Percentiles rank a stretch among this genome's conserved stretches.
These are phyloP conservation scores for Fusarium sp. DNA, from an alignment of 2,329 filamentous ascomycete species.

Conservation along the genomic window DNA sequence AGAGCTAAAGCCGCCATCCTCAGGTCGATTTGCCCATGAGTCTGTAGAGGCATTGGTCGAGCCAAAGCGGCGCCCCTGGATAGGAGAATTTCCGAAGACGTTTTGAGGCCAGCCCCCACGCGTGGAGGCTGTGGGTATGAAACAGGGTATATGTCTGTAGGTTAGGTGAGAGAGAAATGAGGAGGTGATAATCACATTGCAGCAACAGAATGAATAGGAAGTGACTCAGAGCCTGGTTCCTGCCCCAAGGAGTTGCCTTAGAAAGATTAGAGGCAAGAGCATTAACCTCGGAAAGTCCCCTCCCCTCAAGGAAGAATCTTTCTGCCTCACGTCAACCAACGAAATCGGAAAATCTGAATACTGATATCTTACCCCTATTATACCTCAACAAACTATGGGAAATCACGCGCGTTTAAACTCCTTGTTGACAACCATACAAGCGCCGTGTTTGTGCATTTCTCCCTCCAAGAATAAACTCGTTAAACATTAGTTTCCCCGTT, in stretches of 20 bases:
- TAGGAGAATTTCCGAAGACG: slow-evolving; percentile 44
- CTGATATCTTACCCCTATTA: background rate
- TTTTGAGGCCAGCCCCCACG: slow-evolving; percentile 27
- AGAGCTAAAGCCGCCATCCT: slow-evolving; percentile 29
- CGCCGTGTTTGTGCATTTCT: slow-evolving; percentile 18
- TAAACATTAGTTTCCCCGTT: slow-evolving; percentile 37
- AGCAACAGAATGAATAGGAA: background rate
- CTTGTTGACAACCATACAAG: slow-evolving; percentile 15
- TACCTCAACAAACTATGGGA: slow-evolving; percentile 2
- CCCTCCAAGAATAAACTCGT: slow-evolving; percentile 6
- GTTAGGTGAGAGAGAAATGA: background rate
- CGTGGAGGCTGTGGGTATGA: background rate
- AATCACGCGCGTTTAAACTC: slow-evolving; percentile 12
- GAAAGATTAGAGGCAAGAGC: background rate
- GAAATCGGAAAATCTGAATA: background rate
- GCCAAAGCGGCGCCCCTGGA: slow-evolving; percentile 40
- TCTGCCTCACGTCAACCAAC: background rate
- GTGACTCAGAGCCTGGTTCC: background rate
- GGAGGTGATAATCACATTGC: background rate
- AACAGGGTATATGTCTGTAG: background rate
- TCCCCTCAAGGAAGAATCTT: background rate
- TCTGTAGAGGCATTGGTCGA: slow-evolving; percentile 25
- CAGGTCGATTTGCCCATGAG: background rate
- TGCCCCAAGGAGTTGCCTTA: background rate
- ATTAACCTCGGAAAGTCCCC: background rate